phyloP scores from a whole-genome alignment of 768 basidiomycete species.

The Inosperma sp. region DNA sequence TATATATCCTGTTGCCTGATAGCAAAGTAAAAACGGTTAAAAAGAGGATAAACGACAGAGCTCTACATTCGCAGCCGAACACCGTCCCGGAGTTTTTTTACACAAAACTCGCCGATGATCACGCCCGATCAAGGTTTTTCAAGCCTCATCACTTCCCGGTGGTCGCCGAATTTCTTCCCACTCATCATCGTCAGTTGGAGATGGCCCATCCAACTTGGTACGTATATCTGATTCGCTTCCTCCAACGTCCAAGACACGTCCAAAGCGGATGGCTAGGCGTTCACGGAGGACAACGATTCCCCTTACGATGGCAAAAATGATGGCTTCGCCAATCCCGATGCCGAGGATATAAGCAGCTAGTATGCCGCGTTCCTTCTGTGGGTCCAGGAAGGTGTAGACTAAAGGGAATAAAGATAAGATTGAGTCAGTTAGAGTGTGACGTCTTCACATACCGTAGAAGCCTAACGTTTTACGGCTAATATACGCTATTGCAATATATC shows the following conservation, averaged over 20 bases:
- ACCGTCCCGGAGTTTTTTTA: not conserved
- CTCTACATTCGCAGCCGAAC: no score
- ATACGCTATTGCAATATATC: constrained; percentile 66
- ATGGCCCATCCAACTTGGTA: not conserved
- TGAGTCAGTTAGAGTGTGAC: not conserved
- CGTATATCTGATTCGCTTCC: constrained; percentile 31
- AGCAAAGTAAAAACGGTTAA: no score
- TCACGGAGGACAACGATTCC: constrained; percentile 37
- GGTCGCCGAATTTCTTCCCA: not conserved
- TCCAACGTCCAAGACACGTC: constrained; percentile 12
- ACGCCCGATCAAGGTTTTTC: not conserved
- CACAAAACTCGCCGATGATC: not conserved
- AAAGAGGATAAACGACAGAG: no score
- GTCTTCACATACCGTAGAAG: constrained; percentile 50
- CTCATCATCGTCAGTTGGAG: not conserved
- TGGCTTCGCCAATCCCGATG: constrained; percentile 45
- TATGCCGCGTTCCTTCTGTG: constrained; percentile 34
- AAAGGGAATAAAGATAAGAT: not conserved
- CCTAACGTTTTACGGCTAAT: constrained; percentile 57
- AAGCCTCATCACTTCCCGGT: not conserved
- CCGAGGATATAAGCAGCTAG: constrained; percentile 63
- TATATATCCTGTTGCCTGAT: no score
- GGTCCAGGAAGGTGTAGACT: constrained; percentile 69
- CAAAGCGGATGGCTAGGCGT: constrained; percentile 18
- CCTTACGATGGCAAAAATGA: constrained; percentile 50